phyloP scores from a whole-genome alignment of 83 land plant genomes.

The Thuja plicata region DNA sequence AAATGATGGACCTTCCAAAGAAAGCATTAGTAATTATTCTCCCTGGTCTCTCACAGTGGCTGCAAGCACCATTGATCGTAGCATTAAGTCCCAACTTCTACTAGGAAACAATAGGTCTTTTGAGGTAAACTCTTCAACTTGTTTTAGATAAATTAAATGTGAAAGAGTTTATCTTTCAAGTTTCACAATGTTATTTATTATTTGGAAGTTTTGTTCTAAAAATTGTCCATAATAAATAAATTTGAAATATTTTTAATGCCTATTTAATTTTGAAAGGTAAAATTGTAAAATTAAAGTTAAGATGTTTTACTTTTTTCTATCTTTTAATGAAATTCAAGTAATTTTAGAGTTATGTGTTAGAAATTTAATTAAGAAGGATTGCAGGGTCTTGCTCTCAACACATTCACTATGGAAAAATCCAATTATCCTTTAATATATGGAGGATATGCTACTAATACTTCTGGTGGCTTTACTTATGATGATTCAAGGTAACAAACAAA shows the following conservation, averaged over 20 bases:
- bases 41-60: slow-evolving; percentile 48
- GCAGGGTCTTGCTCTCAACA: not conserved
- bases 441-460: not conserved
- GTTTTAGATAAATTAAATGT: not conserved
- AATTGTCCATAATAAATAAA: too few species aligned
- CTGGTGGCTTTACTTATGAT: not conserved
- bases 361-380: too few species aligned
- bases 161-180: too few species aligned
- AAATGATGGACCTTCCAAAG: slow-evolving; percentile 14
- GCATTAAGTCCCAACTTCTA: slow-evolving; percentile 8
- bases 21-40: slow-evolving; percentile 16
- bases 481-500: not conserved
- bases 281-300: too few species aligned
- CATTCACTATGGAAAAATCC: not conserved
- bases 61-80: slow-evolving; percentile 17
- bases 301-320: too few species aligned
- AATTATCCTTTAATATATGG: not conserved
- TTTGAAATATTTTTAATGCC: too few species aligned
- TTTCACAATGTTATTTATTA: too few species aligned
- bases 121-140: slow-evolving; percentile 13
- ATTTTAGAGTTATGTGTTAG: too few species aligned
- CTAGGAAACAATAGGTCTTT: too few species aligned
- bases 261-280: too few species aligned
- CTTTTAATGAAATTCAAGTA: too few species aligned
- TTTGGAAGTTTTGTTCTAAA: too few species aligned